A percentile compares a stretch with the other conserved stretches of the same genome.
Evolutionary conservation across 192 early-diverging fungal genomes (phyloP).

Genomic region (Chytriomyces sp.): DNA sequence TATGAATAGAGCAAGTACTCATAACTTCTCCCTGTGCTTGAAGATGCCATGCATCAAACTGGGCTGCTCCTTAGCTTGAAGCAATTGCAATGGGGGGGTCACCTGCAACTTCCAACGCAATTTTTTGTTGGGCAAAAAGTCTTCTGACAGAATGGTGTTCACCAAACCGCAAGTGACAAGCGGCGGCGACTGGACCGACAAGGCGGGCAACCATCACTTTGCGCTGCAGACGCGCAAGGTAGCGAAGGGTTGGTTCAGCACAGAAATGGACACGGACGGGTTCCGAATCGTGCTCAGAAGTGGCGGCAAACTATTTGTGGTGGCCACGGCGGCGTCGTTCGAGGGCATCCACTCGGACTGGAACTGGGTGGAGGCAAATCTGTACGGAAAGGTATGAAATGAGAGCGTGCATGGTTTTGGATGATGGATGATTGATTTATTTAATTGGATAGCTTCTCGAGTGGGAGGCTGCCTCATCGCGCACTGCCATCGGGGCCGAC

Average conservation of each 20-base stretch:
- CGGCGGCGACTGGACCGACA: slow-evolving; percentile 52
- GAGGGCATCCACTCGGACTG: slow-evolving; percentile 61
- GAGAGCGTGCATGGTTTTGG: background rate
- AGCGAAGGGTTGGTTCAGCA: slow-evolving; percentile 23
- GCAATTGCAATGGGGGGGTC: no score
- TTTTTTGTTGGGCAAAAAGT: no score
- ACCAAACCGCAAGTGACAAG: slow-evolving; percentile 49
- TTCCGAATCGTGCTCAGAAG: slow-evolving; percentile 54
- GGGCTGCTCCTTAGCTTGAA: no score
- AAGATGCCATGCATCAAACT: no score
- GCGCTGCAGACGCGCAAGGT: slow-evolving; percentile 51
- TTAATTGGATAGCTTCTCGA: slow-evolving; percentile 42
- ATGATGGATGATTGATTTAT: background rate
- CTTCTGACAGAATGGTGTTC: slow-evolving; percentile 37
- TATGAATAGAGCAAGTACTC: no score
- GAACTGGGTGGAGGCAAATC: slow-evolving; percentile 64
- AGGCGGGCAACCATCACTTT: slow-evolving; percentile 62
- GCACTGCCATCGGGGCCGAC: slow-evolving; percentile 19
- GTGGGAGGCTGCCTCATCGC: slow-evolving; percentile 36
- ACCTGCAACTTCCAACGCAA: no score
- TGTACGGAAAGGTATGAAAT: slow-evolving; percentile 48
- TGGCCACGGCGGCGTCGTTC: slow-evolving; percentile 61
- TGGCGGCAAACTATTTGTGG: slow-evolving; percentile 40
- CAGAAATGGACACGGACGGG: slow-evolving; percentile 47
- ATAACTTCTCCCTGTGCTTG: no score